These are phyloP conservation scores for Bolboschoenus planiculmis DNA, from an alignment of 176 grass and related monocot genomes.

Conservation along the genomic window DNA sequence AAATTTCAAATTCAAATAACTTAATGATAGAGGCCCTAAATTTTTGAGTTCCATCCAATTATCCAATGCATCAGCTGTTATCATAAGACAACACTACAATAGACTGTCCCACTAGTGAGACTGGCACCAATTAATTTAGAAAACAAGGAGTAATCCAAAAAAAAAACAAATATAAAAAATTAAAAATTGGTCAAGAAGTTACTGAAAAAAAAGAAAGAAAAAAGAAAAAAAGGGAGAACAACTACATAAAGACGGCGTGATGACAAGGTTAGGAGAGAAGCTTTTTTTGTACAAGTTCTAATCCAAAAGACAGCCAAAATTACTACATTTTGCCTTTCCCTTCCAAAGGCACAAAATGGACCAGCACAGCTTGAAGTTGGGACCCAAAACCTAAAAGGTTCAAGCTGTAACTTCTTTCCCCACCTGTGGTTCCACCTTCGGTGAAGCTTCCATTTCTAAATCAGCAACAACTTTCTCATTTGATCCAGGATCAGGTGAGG, in stretches of 20 bases:
- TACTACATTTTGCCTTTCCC: slow-evolving; percentile 9
- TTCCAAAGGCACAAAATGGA: slow-evolving; percentile 7
- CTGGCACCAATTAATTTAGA: slow-evolving; percentile 15
- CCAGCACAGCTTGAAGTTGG: neutral
- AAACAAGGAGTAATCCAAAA: neutral
- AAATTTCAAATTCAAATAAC: neutral
- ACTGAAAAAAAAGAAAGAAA: neutral
- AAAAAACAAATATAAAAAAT: slow-evolving; percentile 17
- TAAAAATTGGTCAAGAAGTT: slow-evolving; percentile 3
- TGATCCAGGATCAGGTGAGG: neutral
- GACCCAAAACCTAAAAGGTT: slow-evolving; percentile 6
- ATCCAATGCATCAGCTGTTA: slow-evolving; percentile 16
- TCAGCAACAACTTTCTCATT: neutral
- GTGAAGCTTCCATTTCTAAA: slow-evolving; percentile 1
- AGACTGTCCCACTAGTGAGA: neutral
- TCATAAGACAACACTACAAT: slow-evolving; percentile 14
- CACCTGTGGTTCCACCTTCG: slow-evolving; percentile 6
- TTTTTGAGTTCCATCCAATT: neutral
- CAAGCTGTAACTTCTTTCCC: slow-evolving; percentile 4
- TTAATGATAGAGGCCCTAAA: neutral
- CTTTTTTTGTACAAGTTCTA: slow-evolving; percentile 20
- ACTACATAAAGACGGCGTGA: slow-evolving; percentile 13
- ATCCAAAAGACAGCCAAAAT: slow-evolving; percentile 26
- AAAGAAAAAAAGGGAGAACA: neutral
- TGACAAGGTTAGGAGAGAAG: slow-evolving; percentile 22